Percentiles rank a stretch among this genome's conserved stretches.
Evolutionary conservation across 179 eudicot genomes (phyloP).

Genomic region (Amaranthus tricolor): DNA sequence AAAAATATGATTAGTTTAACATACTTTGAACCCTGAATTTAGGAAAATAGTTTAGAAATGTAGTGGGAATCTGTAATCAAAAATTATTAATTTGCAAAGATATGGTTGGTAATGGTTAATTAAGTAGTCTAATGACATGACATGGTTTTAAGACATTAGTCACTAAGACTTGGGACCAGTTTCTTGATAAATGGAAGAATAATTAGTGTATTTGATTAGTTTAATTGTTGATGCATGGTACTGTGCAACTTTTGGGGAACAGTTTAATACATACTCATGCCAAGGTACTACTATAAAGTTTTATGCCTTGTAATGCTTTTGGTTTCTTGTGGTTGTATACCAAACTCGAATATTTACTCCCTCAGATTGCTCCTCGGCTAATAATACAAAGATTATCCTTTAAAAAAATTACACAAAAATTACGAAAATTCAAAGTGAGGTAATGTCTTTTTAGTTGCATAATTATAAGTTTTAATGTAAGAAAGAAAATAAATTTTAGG

Average conservation of each 20-base stretch:
- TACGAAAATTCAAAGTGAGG: no score
- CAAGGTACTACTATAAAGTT: conserved; percentile 10
- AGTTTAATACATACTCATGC: conserved; percentile 18
- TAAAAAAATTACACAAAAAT: no score
- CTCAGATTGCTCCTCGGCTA: no score
- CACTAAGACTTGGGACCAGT: conserved; percentile 21
- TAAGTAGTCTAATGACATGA: conserved; percentile 1
- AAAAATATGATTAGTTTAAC: background rate
- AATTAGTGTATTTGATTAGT: conserved; percentile 17
- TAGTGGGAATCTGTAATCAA: background rate
- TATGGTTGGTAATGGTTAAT: conserved; percentile 24
- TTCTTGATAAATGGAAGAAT: conserved; percentile 16
- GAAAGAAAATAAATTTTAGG: no score
- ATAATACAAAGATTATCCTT: no score
- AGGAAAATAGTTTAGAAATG: background rate
- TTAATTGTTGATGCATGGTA: conserved; percentile 19
- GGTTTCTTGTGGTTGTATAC: conserved; percentile 19
- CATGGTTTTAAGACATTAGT: background rate
- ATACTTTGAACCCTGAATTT: conserved; percentile 15
- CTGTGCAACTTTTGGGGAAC: conserved; percentile 30
- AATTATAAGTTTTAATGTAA: no score
- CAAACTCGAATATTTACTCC: no score
- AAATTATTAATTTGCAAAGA: conserved; percentile 22
- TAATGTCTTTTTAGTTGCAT: no score
- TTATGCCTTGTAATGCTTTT: conserved; percentile 17